phyloP scores from a whole-genome alignment of 257 asterid species.

The Nicotiana paniculata region DNA sequence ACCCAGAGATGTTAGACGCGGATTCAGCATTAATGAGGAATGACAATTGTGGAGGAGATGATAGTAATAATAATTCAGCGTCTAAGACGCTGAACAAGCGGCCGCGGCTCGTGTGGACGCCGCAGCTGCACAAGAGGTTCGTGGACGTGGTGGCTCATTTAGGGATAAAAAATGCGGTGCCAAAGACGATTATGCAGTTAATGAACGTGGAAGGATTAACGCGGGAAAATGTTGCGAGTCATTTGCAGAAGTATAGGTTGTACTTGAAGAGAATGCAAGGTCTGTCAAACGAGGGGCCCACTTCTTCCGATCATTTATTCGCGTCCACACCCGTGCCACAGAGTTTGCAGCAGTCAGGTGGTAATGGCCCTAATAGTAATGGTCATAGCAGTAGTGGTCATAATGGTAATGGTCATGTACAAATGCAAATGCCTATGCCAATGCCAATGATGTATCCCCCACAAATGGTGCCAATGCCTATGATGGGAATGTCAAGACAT shows the following conservation, averaged over 20 bases:
- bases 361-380: not conserved
- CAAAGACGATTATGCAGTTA: slow-evolving; percentile 25
- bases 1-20: slow-evolving; percentile 11
- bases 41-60: not conserved
- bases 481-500: slow-evolving; percentile 42
- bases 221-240: slow-evolving; percentile 28
- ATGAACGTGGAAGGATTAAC: slow-evolving; percentile 29
- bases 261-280: slow-evolving; percentile 30
- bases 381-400: slow-evolving; percentile 13
- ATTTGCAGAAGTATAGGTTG: slow-evolving; percentile 25
- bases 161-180: slow-evolving; percentile 26
- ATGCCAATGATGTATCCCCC: slow-evolving; percentile 54
- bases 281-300: slow-evolving; percentile 13
- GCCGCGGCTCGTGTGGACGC: slow-evolving; percentile 27
- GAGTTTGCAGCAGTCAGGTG: slow-evolving; percentile 9
- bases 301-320: slow-evolving; percentile 15
- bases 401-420: slow-evolving; percentile 2
- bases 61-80: not conserved
- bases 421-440: slow-evolving; percentile 22
- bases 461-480: slow-evolving; percentile 51
- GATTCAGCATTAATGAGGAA: not conserved
- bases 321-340: slow-evolving; percentile 22
- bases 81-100: slow-evolving; percentile 10
- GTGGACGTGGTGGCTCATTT: slow-evolving; percentile 26
- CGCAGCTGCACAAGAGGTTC: slow-evolving; percentile 26